phyloP scores from a whole-genome alignment of 768 basidiomycete genomes.

The Tephrocybe sp. region DNA sequence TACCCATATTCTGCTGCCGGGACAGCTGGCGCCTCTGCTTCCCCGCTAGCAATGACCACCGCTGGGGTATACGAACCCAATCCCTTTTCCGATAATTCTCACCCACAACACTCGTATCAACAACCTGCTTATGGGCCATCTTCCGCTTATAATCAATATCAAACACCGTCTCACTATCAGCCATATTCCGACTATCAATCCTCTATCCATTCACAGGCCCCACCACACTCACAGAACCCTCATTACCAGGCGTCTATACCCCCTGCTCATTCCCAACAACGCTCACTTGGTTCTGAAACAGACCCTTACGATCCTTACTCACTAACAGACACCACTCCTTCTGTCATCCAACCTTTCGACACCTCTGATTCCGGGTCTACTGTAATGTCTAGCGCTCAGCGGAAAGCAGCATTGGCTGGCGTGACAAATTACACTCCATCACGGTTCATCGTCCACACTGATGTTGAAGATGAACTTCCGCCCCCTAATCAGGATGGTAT shows the following conservation, averaged over 20 bases:
- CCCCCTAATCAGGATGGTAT: conserved; percentile 45
- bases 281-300: conserved; percentile 15
- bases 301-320: conserved; percentile 24
- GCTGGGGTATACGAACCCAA: conserved; percentile 11
- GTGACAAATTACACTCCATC: conserved; percentile 37
- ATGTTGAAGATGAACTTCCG: conserved; percentile 55
- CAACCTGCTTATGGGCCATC: conserved; percentile 12
- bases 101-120: conserved; percentile 13
- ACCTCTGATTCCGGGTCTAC: conserved; percentile 18
- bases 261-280: conserved; percentile 22
- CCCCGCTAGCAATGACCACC: conserved; percentile 8
- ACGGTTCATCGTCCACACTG: conserved; percentile 66
- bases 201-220: conserved; percentile 12
- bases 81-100: conserved; percentile 25
- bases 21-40: conserved; percentile 10
- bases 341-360: conserved; percentile 20
- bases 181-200: conserved; percentile 6
- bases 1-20: conserved; percentile 29
- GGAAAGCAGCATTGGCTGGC: conserved; percentile 58
- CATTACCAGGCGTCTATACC: conserved; percentile 13
- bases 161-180: conserved; percentile 3
- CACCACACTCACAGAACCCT: conserved; percentile 19
- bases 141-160: background rate
- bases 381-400: conserved; percentile 36
- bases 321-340: conserved; percentile 16